Base-by-base conservation (phyloP, 768 basidiomycete species). In the Suillus americanus region DNA sequence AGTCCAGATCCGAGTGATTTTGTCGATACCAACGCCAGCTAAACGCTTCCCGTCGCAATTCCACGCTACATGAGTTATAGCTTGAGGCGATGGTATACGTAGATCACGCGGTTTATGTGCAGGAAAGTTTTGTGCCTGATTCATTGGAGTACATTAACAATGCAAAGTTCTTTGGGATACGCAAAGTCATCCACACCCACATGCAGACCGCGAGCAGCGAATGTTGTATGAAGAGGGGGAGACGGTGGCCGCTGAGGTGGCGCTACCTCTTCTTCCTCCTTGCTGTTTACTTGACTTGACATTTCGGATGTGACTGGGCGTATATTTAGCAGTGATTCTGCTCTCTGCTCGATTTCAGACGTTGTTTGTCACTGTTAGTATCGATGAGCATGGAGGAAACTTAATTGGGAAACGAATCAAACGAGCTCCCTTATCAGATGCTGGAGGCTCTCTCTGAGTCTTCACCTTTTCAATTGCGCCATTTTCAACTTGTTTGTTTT, bases 21-120 rank as follows among this genome's bases (percentile, higher is more conserved):
- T 92, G 79, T 94, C 92, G 51, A 92, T 86, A 4, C 92, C 92
- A 9, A 90, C 91, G n/a, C 86, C 90, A 2, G 89, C 90, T 16
- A 94, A 79, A 64, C 89, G 89, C 79, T 88, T 88, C 20, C 92
- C 92, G 70, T 94, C 92, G 70, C 91, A 92, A 69, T 82, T 93
- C 91, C 91, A 94, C 0, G 90, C 89, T 61, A 93, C 86, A 71
- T 91, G 90, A 53, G 82, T 90, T 80, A 92, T 89, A 1, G 76
- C 74, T 69, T 90, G 88, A 20, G 84, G 74, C 56, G 85, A 87
- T 5, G 86, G 78, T 63, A 90, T 84, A 28, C 88, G 85, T 63
- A 89, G 83, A 72, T 92, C 90, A 72, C 90, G 84, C 7, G 91
- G 90, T 71, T 89, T 88, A 73, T 91, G 91, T 3, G 91, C 89